Base-by-base conservation (phyloP, 202 grass and related monocot species). In the Zoysia matrella region DNA sequence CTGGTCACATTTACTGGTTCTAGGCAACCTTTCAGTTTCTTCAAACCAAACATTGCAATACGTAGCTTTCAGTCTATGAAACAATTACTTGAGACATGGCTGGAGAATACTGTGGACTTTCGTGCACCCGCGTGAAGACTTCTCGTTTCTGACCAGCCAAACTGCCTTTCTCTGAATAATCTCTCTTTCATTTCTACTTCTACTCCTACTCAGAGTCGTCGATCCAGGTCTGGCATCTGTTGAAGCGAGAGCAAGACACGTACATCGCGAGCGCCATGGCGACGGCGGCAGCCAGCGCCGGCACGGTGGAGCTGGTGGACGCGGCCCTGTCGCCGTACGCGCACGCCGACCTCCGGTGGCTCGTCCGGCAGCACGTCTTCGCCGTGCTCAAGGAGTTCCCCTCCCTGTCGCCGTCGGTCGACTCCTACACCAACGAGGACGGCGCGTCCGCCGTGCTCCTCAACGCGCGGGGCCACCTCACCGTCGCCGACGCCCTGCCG, bases 381-480 rank as follows among this genome's bases (percentile, higher is more conserved):
- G 57, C 79, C 47, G 69, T 86, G 4, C 83, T 90, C 63, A 10
- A 45, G 1, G 79, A 86, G 1, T 86, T 79, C 83, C 83, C 79
- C 41, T 42, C 88, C 63, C 79, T 90, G 42, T 90, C 79, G 62
- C 83, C 88, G 15, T 69, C 69, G 42, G 73, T 81, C 5, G 88
- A 78, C 61, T 14, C 79, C 53, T 90, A 75, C 83, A 83, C 74
- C 62, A 30, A 30, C 42, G 69, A 79, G 41, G 63, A 79, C 54
- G 88, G 88, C 47, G 42, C 22, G 10, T 60, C 69, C 74, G 15
- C 64, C 62, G 60, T 74, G 62, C 88, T 90, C 62, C 83, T 90
- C 74, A 51, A 86, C 69, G 83, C 62, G 40, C 79, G 76, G 8
- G 88, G 88, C 54, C 2, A 8, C 74, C 67, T 90, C 60, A 14